Conservation (phyloP, 75 land plant genomes). For the Pseudotsuga menziesii region DNA sequence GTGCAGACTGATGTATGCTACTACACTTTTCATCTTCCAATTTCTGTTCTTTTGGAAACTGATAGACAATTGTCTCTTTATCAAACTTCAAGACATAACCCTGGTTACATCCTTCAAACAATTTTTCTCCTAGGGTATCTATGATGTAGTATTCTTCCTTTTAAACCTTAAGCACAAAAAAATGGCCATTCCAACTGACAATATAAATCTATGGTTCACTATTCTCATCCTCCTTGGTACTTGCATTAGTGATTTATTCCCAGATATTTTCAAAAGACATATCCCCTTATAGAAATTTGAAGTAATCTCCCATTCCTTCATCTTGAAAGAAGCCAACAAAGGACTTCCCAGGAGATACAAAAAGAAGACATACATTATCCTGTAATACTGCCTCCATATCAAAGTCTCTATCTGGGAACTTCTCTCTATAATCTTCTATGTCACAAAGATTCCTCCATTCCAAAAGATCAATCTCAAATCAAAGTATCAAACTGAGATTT, state of each 20-base stretch:
- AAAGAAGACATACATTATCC: slow-evolving; percentile 65
- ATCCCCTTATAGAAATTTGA: slow-evolving; percentile 69
- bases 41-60: slow-evolving; percentile 19
- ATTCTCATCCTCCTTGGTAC: slow-evolving; percentile 2
- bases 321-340: slow-evolving; percentile 87
- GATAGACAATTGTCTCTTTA: slow-evolving; percentile 37
- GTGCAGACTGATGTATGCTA: background rate
- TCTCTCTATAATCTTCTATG: slow-evolving; percentile 41
- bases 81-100: slow-evolving; percentile 88
- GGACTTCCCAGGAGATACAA: slow-evolving; percentile 66
- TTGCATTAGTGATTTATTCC: slow-evolving; percentile 57
- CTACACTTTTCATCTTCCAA: slow-evolving; percentile 2
- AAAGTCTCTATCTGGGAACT: slow-evolving; percentile 91
- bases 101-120: slow-evolving; percentile 86
- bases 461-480: slow-evolving; percentile 75
- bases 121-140: slow-evolving; percentile 90
- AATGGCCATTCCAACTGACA: slow-evolving; percentile 96
- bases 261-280: slow-evolving; percentile 90
- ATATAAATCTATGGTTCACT: slow-evolving; percentile 57
- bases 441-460: slow-evolving; percentile 89
- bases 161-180: slow-evolving; percentile 85
- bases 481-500: slow-evolving; percentile 77
- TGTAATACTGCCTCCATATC: slow-evolving; percentile 84
- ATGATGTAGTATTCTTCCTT: slow-evolving; percentile 71
- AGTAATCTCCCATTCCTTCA: slow-evolving; percentile 39